Conservation (phyloP, 352 stramenopile species). For the Phytophthora tubulina region DNA sequence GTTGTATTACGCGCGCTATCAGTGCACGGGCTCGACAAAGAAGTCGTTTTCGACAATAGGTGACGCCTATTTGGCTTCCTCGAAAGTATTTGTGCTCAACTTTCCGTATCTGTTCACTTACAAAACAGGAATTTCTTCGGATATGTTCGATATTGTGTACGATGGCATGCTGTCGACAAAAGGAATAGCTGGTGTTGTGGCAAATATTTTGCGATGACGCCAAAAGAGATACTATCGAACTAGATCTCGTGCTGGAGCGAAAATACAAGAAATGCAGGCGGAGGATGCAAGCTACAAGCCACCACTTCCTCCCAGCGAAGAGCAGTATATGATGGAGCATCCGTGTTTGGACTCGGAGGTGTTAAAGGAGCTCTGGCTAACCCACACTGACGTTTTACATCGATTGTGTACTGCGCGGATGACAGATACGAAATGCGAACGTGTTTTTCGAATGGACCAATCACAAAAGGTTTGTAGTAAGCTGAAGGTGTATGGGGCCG, state of each 20-base stretch:
- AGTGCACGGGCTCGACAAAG: neutral
- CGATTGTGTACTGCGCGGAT: neutral
- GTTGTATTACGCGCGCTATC: conserved; percentile 16
- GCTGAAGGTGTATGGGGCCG: conserved; percentile 1
- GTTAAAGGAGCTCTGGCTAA: conserved; percentile 2
- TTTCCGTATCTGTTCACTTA: conserved; percentile 16
- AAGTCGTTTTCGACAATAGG: conserved; percentile 7
- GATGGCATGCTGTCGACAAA: conserved; percentile 5
- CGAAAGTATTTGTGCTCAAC: conserved; percentile 6
- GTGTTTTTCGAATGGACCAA: conserved; percentile 17
- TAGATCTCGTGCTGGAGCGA: neutral
- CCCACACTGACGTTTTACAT: conserved; percentile 10
- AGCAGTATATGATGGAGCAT: conserved; percentile 3
- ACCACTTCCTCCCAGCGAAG: neutral
- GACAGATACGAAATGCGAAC: conserved; percentile 11
- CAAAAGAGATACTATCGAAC: conserved; percentile 14
- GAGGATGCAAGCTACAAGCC: neutral
- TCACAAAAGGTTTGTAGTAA: conserved; percentile 26
- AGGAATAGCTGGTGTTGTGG: neutral
- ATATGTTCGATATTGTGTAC: conserved; percentile 17
- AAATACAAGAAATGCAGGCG: neutral
- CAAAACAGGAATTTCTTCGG: conserved; percentile 9
- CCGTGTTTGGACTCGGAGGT: conserved; percentile 1
- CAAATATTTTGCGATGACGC: conserved; percentile 4
- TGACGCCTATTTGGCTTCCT: neutral